Evolutionary conservation across 2,329 filamentous ascomycete genomes (phyloP), one percentile per base, ranked within the genome.

Genomic region (Plectosphaerella cucumerina): DNA sequence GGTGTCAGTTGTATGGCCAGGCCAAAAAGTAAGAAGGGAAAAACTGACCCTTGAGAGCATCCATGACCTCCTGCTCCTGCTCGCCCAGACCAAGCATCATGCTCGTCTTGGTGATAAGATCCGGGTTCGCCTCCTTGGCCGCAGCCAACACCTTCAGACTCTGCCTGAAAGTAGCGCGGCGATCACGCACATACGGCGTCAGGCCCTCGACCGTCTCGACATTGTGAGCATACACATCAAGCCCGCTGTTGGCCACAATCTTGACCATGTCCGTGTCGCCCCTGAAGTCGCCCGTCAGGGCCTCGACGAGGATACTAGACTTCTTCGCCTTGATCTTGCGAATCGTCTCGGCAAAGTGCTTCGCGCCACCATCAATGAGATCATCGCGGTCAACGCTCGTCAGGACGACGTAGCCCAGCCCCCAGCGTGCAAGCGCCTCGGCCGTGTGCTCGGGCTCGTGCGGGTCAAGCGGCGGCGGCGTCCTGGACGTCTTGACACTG

Each of bases 221-320:
- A 60, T 99, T 99, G 71, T 99, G 94, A 34, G 94, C 94, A 67
- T 93, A 99, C 2, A 99, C 94, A 65, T 99, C 94, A 50, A 99
- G 73, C 1, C 94, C 94, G 61, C 90, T 96, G 57, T 82, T 77
- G 0, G 93, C 94, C 42, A 99, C 90, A 48, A 93, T 66, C 62
- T 77, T 76, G 34, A 95, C 94, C 89, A 93, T 92, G 51, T 95
- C 91, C 58, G 92, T 58, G 62, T 99, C 83, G 17, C 94, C 94
- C 3, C 70, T 75, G 68, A 90, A 97, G 62, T 99, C 94, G 42
- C 94, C 91, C 3, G 93, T 94, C 64, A 95, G 67, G 1, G 89
- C 86, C 70, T 95, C 90, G 5, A 95, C 89, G 6, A 95, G 75
- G 68, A 93, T 82, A 1, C 82, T 81, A 2, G 89, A 82, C 62